Evolutionary conservation across 495 filamentous ascomycete genomes (phyloP).

Genomic region (Annulohypoxylon stygium): DNA sequence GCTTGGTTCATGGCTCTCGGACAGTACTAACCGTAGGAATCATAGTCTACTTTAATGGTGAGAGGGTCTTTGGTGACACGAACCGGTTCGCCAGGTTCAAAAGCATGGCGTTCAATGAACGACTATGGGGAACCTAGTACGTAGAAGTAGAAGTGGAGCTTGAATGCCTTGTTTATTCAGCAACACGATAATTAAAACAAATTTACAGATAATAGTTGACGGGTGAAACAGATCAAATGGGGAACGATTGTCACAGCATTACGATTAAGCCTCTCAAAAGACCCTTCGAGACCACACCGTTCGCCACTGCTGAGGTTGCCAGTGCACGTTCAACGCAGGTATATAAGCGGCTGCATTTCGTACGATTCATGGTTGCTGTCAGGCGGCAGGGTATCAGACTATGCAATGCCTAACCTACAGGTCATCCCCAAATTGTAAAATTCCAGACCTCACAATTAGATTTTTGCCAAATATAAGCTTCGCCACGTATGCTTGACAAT

Average conservation of each 20-base stretch:
- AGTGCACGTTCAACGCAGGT: neutral
- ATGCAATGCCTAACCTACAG: constrained; percentile 3
- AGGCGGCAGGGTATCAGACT: neutral
- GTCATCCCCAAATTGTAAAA: neutral
- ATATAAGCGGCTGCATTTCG: neutral
- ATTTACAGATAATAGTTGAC: neutral
- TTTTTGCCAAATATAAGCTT: neutral
- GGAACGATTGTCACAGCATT: neutral
- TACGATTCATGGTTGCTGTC: neutral
- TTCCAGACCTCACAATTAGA: neutral
- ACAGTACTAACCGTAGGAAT: neutral
- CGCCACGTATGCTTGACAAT: neutral
- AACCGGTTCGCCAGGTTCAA: neutral
- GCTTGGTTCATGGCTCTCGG: neutral
- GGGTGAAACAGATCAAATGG: neutral
- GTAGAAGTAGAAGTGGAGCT: neutral
- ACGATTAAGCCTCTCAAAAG: neutral
- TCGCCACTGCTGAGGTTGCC: neutral
- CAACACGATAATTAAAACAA: neutral
- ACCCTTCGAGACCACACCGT: neutral
- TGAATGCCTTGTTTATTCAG: neutral
- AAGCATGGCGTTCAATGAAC: neutral
- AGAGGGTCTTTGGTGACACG: neutral
- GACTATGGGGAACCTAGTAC: too few relatives aligned
- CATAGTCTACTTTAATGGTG: neutral